These are phyloP conservation scores for Glycine latifolia DNA, from an alignment of 306 rosid species.

Conservation along the genomic window DNA sequence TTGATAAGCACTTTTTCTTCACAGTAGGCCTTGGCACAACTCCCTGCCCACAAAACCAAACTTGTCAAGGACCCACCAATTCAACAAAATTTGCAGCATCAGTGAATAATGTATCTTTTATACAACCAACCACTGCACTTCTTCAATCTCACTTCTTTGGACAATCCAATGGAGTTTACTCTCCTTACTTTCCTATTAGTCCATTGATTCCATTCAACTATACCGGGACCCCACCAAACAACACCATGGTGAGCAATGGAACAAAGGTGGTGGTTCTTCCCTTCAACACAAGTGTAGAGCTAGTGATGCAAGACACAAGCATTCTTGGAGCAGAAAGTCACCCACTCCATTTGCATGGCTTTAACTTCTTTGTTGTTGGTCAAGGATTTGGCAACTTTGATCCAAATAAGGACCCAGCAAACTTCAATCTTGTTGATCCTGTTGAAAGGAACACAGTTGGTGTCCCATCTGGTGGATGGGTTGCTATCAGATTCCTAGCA, in stretches of 20 bases:
- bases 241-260: slow-evolving; percentile 68
- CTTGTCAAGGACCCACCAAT: slow-evolving; percentile 80
- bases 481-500: slow-evolving; percentile 66
- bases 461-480: slow-evolving; percentile 80
- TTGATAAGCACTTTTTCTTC: slow-evolving; percentile 68
- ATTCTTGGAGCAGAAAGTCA: slow-evolving; percentile 68
- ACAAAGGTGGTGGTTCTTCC: slow-evolving; percentile 66
- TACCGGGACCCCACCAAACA: slow-evolving; percentile 65
- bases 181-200: slow-evolving; percentile 49
- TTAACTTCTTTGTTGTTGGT: slow-evolving; percentile 72
- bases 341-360: slow-evolving; percentile 80
- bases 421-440: slow-evolving; percentile 67
- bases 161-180: slow-evolving; percentile 55
- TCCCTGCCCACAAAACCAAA: slow-evolving; percentile 59
- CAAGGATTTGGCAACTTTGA: slow-evolving; percentile 78
- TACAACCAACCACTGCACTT: slow-evolving; percentile 59
- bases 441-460: slow-evolving; percentile 66
- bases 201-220: slow-evolving; percentile 63
- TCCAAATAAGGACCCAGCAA: slow-evolving; percentile 55
- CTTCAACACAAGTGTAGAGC: slow-evolving; percentile 66
- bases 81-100: slow-evolving; percentile 77
- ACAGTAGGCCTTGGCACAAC: slow-evolving; percentile 69
- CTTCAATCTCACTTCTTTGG: slow-evolving; percentile 70
- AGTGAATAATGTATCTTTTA: slow-evolving; percentile 68
- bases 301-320: slow-evolving; percentile 68